Base-by-base conservation (phyloP, 305 asterid species). In the Fraxinus sp. region DNA sequence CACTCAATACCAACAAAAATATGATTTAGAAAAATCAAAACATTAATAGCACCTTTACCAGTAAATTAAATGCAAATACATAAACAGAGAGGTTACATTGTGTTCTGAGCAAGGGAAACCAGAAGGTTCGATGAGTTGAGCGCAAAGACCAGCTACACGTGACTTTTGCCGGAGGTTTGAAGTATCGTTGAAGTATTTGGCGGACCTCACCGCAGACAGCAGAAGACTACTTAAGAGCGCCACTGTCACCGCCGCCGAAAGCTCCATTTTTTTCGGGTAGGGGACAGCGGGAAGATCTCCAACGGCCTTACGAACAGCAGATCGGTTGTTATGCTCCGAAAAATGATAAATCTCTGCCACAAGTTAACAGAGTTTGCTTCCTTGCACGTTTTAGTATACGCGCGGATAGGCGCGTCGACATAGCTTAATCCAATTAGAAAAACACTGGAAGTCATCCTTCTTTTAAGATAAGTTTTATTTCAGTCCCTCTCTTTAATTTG, bases 31-130 rank as follows among this genome's bases (percentile, higher is more conserved):
- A 28, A 68, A 26, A 11, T 20, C 39, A 9, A 68, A 68, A 28
- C 10, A 7, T 0, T 13, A 8, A 14, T 2, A 64, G 9, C 14
- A 22, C 64, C 24, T 75, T 72, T 36, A 80, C 16, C 30, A 10
- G 16, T 11, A 35, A 64, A 79, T 28, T 5, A 22, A 74, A 77
- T 30, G 37, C 4, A 64, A 46, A 72, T 62, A 81, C 28, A 28
- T 26, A 76, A 73, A 55, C 70, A 49, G 79, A 78, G 82, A 78
- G 24, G 73, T 85, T 91, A 95, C 99, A 18, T 80, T 84, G 91
- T 95, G 95, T 77, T 95, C 98, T 11, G 90, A 76, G 95, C 98
- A 95, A 79, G 95, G 96, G 88, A 86, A 93, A 79, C 99, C 99
- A 72, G 85, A 72, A 79, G 96, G 94, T 76, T 89, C 87, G 71